phyloP scores from a whole-genome alignment of 176 grass and related monocot genomes.

The Pharus latifolius region DNA sequence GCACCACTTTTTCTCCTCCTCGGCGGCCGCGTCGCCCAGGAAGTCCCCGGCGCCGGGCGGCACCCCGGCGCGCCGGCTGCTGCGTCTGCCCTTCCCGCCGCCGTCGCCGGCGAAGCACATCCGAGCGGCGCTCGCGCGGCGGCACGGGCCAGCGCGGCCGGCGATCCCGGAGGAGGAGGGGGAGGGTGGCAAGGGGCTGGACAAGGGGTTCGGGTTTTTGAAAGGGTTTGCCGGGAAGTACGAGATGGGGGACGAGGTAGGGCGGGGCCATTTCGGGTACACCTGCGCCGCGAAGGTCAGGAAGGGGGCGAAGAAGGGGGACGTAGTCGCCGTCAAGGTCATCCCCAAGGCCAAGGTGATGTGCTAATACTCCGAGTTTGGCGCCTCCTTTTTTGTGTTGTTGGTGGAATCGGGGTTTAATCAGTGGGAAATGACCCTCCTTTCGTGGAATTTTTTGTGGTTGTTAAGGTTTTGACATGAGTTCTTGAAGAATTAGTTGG shows the following conservation, averaged over 20 bases:
- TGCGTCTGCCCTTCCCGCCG: slow-evolving; percentile 34
- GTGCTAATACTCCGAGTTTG: not conserved
- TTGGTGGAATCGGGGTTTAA: not conserved
- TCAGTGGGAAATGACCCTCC: not conserved
- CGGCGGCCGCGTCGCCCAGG: slow-evolving; percentile 27
- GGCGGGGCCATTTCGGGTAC: slow-evolving; percentile 41
- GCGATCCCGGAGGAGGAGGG: slow-evolving; percentile 23
- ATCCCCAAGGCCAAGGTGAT: slow-evolving; percentile 74
- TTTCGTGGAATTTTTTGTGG: not conserved
- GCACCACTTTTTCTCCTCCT: slow-evolving; percentile 46
- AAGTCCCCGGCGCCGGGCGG: slow-evolving; percentile 22
- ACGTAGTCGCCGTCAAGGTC: slow-evolving; percentile 45
- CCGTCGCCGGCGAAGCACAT: slow-evolving; percentile 56
- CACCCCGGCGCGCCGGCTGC: slow-evolving; percentile 9
- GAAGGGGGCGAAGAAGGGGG: slow-evolving; percentile 35
- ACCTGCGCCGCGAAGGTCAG: slow-evolving; percentile 30
- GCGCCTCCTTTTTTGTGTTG: not conserved
- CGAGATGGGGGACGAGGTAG: slow-evolving; percentile 48
- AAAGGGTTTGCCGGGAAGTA: slow-evolving; percentile 56
- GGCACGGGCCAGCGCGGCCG: slow-evolving; percentile 21
- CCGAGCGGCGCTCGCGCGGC: slow-evolving; percentile 44
- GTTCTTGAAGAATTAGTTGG: too few relatives aligned
- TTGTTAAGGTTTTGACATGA: not conserved
- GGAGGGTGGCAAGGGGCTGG: slow-evolving; percentile 12
- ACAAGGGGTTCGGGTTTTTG: slow-evolving; percentile 39